phyloP scores from a whole-genome alignment of 2,329 filamentous ascomycete genomes.

The Trichoderma atrobrunneum region DNA sequence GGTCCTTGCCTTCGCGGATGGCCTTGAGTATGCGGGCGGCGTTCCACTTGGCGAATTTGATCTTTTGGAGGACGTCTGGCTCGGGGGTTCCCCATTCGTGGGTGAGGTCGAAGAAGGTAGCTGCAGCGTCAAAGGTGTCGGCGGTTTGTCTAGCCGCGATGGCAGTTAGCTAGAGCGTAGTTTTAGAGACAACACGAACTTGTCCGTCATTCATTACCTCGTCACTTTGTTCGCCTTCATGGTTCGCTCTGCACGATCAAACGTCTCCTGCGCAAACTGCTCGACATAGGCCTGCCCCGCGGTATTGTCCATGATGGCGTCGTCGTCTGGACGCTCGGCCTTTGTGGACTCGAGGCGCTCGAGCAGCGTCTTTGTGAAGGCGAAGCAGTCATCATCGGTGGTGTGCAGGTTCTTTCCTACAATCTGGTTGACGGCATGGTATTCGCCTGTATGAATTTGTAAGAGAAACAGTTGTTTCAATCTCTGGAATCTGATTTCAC shows the following conservation, averaged over 20 bases:
- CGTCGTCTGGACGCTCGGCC: constrained; percentile 68
- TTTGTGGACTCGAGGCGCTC: constrained; percentile 73
- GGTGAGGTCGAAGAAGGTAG: constrained; percentile 85
- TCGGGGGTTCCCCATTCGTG: constrained; percentile 79
- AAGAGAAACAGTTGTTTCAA: neutral
- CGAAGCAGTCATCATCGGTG: constrained; percentile 70
- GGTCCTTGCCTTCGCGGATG: constrained; percentile 84
- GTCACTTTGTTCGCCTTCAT: constrained; percentile 81
- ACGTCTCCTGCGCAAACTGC: constrained; percentile 87
- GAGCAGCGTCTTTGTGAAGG: constrained; percentile 81
- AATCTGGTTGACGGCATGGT: constrained; percentile 91
- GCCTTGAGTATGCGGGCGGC: constrained; percentile 87
- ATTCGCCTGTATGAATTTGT: constrained; percentile 60
- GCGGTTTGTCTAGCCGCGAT: constrained; percentile 70
- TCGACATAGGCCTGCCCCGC: constrained; percentile 90
- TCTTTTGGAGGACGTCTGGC: constrained; percentile 75
- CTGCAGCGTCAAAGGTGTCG: constrained; percentile 88
- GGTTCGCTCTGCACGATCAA: constrained; percentile 77
- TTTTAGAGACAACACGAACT: neutral
- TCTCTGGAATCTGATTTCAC: constrained; percentile 34
- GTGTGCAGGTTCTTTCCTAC: constrained; percentile 77
- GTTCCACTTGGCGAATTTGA: constrained; percentile 96
- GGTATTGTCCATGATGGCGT: constrained; percentile 79
- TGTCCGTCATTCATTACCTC: constrained; percentile 47
- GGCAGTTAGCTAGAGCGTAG: neutral